phyloP scores from a whole-genome alignment of 768 basidiomycete species.

The Mycena albidolilacea region DNA sequence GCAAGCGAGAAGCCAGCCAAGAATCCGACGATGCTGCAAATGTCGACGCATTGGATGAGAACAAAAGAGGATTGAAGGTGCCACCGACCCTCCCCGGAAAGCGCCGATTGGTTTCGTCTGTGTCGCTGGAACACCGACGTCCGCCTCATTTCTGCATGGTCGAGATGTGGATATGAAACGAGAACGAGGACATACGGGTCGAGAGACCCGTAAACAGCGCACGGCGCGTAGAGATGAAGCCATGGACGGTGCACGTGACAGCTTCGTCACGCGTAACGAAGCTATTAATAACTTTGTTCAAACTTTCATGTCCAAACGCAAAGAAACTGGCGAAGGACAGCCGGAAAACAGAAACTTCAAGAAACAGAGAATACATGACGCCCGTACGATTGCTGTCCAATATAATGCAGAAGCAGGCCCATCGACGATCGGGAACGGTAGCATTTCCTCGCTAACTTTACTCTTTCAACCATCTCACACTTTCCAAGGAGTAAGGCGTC shows the following conservation, averaged over 20 bases:
- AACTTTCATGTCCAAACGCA: conserved; percentile 56
- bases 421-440: conserved; percentile 63
- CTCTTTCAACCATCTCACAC: conserved; percentile 11
- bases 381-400: conserved; percentile 81
- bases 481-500: conserved; percentile 49
- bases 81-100: conserved; percentile 73
- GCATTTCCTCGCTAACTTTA: background rate
- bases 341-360: conserved; percentile 69
- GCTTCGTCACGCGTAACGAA: background rate
- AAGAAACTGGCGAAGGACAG: conserved; percentile 47
- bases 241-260: conserved; percentile 44
- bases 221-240: conserved; percentile 50
- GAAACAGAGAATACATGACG: conserved; percentile 74
- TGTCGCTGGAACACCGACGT: conserved; percentile 67
- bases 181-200: conserved; percentile 27
- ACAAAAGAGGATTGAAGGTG: background rate
- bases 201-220: conserved; percentile 29
- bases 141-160: conserved; percentile 63
- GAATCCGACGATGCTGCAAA: conserved; percentile 82
- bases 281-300: conserved; percentile 12
- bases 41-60: conserved; percentile 25
- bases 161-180: conserved; percentile 63
- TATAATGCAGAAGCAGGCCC: conserved; percentile 55
- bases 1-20: conserved; percentile 93
- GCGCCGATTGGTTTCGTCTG: conserved; percentile 85